Evolutionary conservation across 176 grass and related monocot species (phyloP), one percentile per base, ranked within the genome.

Genomic region (Secale cereale): DNA sequence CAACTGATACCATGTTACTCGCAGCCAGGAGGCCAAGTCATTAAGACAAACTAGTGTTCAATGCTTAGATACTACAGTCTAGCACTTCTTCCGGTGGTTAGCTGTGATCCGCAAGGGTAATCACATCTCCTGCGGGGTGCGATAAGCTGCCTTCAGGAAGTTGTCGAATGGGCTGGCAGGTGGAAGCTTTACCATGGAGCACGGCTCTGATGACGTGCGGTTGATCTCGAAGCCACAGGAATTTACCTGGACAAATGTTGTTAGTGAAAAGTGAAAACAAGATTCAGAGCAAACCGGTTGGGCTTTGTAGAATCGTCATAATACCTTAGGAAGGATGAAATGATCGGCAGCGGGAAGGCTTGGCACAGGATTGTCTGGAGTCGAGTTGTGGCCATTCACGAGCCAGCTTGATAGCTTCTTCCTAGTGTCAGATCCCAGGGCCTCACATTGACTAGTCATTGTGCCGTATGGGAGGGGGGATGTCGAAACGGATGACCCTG

Each of bases 351-450:
- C 70, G 1, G 76, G 85, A 78, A 87, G 78, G 79, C 30, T 84
- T 70, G 86, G 88, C 39, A 77, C 46, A 37, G 78, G 86, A 56
- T 79, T 85, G 82, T 94, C 90, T 33, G 88, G 88, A 78, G 85
- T 85, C 0, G 86, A 78, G 70, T 88, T 88, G 19, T 92, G 89
- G n/a, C 88, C 86, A 59, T 87, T 92, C 80, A 92, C 86, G 75
- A 99, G 87, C 97, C 97, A 99, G 86, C 93, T 96, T 41, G 97
- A 94, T 56, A 99, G 88, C 81, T 99, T 96, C 81, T 94, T 94
- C 89, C 97, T 92, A 60, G 90, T 89, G 84, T 91, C 97, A 66
- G 81, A 89, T 67, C 93, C 94, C 22, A 99, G 88, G 46, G 97
- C 91, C 86, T 99, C 97, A 5, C 97, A 99, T 86, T 99, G 97